A percentile compares a stretch with the other conserved stretches of the same genome.
These are phyloP conservation scores for Solanum lignicaule DNA, from an alignment of 257 asterid species.

Conservation along the genomic window DNA sequence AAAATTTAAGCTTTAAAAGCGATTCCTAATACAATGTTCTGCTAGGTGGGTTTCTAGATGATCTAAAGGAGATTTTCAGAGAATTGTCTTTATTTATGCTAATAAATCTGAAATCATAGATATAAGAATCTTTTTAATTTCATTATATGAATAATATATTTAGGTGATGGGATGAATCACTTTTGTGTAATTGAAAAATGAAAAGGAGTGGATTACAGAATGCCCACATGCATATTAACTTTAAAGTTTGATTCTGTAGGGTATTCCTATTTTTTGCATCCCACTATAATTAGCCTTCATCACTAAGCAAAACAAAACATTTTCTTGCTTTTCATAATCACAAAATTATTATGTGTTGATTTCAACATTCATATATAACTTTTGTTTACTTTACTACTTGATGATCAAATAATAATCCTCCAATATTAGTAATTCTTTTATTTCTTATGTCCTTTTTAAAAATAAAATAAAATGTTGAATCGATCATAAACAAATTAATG, in stretches of 20 bases:
- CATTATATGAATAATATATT: background rate
- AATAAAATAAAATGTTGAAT: background rate
- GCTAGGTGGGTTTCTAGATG: background rate
- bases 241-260: background rate
- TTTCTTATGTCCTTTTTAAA: background rate
- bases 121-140: background rate
- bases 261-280: background rate
- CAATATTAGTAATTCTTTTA: background rate
- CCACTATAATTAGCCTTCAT: background rate
- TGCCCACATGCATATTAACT: background rate
- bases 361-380: background rate
- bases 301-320: background rate
- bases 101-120: background rate
- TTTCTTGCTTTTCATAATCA: background rate
- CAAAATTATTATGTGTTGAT: background rate
- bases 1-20: background rate
- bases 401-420: background rate
- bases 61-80: background rate
- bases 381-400: background rate
- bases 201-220: constrained; percentile 3
- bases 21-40: background rate
- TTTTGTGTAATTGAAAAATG: background rate
- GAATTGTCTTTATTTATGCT: background rate
- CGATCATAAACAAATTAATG: background rate
- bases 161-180: background rate